These are phyloP conservation scores for Hymenoscyphus albidus DNA, from an alignment of 2,329 filamentous ascomycete genomes.

Conservation along the genomic window DNA sequence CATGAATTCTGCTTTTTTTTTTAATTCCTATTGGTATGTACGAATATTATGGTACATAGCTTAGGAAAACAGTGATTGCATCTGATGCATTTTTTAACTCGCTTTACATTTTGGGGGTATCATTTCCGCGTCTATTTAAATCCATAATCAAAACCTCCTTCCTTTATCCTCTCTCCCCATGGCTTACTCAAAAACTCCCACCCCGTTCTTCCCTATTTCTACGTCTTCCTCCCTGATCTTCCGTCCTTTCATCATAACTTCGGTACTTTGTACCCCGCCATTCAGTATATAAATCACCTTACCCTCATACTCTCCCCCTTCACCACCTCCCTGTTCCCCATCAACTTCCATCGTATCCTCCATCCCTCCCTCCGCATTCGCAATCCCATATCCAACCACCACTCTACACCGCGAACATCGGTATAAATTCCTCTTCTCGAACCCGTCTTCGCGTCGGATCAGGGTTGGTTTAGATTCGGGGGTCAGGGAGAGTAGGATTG, in stretches of 20 bases:
- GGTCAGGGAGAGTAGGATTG: constrained; percentile 47
- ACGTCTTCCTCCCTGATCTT: constrained; percentile 35
- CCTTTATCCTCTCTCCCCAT: background rate
- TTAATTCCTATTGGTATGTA: background rate
- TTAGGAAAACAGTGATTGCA: constrained; percentile 12
- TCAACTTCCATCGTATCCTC: constrained; percentile 24
- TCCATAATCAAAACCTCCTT: background rate
- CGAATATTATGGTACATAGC: constrained; percentile 5
- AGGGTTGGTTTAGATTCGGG: constrained; percentile 47
- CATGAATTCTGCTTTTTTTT: background rate
- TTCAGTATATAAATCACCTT: constrained; percentile 57
- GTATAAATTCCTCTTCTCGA: constrained; percentile 60
- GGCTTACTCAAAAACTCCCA: constrained; percentile 29
- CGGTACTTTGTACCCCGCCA: constrained; percentile 55
- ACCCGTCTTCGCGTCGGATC: constrained; percentile 56
- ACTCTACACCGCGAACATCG: constrained; percentile 59
- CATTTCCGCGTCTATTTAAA: background rate
- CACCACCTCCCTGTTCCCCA: constrained; percentile 30
- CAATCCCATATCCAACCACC: constrained; percentile 60
- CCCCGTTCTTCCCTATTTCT: constrained; percentile 24
- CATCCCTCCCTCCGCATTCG: constrained; percentile 36
- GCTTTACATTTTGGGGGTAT: background rate
- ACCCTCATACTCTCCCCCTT: constrained; percentile 34
- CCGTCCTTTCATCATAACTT: constrained; percentile 45
- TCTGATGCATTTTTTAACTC: constrained; percentile 1